These are phyloP conservation scores for Saccharomycopsis capsularis DNA, from an alignment of 805 yeast species.

Conservation along the genomic window DNA sequence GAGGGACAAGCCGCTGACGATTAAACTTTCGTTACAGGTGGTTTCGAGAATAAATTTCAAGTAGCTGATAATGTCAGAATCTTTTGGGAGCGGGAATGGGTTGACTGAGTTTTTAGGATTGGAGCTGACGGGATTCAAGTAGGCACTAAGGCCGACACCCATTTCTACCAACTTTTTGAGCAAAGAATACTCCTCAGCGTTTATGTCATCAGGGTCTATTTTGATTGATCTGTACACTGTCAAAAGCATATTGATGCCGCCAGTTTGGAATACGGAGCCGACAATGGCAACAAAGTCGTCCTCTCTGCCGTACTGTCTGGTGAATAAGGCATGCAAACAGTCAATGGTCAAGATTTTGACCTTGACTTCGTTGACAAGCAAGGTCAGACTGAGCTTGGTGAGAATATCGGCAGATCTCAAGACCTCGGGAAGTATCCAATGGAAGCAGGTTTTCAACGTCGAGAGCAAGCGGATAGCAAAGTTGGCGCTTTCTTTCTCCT, in stretches of 20 bases:
- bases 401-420: slow-evolving; percentile 61
- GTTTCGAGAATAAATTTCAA: slow-evolving; percentile 71
- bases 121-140: slow-evolving; percentile 43
- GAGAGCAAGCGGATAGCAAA: slow-evolving; percentile 67
- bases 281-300: slow-evolving; percentile 72
- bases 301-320: slow-evolving; percentile 59
- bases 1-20: slow-evolving; percentile 83
- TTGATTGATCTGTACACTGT: slow-evolving; percentile 49
- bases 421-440: slow-evolving; percentile 82
- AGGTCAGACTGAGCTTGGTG: slow-evolving; percentile 51
- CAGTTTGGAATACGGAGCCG: slow-evolving; percentile 66
- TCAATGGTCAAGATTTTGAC: slow-evolving; percentile 82
- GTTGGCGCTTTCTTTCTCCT: slow-evolving; percentile 32
- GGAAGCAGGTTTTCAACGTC: slow-evolving; percentile 80
- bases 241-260: slow-evolving; percentile 64
- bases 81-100: slow-evolving; percentile 35
- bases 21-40: slow-evolving; percentile 74
- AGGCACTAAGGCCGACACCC: slow-evolving; percentile 81
- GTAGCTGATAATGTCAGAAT: slow-evolving; percentile 60
- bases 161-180: slow-evolving; percentile 88
- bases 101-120: slow-evolving; percentile 26
- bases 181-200: slow-evolving; percentile 73
- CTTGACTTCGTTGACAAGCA: slow-evolving; percentile 52
- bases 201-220: slow-evolving; percentile 63
- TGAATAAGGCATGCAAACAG: slow-evolving; percentile 81